Percentiles rank a stretch among this genome's conserved stretches.
Conservation (phyloP, 2,329 filamentous ascomycete species). For the Pseudogymnoascus destructans region DNA sequence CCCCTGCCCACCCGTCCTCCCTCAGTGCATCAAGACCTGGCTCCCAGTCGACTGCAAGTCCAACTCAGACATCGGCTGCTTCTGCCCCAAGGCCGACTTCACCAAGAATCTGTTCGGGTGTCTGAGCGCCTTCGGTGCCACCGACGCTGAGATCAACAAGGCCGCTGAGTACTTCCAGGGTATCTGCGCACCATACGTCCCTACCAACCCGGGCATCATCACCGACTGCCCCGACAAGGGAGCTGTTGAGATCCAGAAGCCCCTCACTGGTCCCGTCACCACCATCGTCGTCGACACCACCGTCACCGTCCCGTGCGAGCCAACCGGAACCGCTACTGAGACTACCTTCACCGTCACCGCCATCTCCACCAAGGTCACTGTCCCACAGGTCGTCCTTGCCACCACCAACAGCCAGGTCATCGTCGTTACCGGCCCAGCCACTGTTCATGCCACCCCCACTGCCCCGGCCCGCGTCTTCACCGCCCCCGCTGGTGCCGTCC, state of each 20-base stretch:
- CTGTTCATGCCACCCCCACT: background rate
- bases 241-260: constrained; percentile 39
- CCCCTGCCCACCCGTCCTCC: constrained; percentile 52
- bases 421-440: background rate
- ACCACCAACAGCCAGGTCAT: constrained; percentile 13
- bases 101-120: constrained; percentile 71
- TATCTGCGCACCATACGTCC: constrained; percentile 67
- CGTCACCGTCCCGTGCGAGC: constrained; percentile 35
- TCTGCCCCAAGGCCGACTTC: constrained; percentile 69
- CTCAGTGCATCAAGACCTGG: constrained; percentile 88
- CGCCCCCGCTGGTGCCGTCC: background rate
- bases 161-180: constrained; percentile 79
- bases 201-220: constrained; percentile 71
- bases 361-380: constrained; percentile 35
- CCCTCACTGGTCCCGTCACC: constrained; percentile 32
- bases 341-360: constrained; percentile 37
- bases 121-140: constrained; percentile 61
- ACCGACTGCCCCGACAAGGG: constrained; percentile 41
- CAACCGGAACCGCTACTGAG: constrained; percentile 34
- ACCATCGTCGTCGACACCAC: constrained; percentile 38
- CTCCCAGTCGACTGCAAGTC: constrained; percentile 62
- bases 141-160: constrained; percentile 50
- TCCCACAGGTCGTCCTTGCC: constrained; percentile 39
- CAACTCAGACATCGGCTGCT: constrained; percentile 75
- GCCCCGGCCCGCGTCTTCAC: background rate